Evolutionary conservation across 345 rosid species (phyloP).

Genomic region (Eucalyptus regnans): DNA sequence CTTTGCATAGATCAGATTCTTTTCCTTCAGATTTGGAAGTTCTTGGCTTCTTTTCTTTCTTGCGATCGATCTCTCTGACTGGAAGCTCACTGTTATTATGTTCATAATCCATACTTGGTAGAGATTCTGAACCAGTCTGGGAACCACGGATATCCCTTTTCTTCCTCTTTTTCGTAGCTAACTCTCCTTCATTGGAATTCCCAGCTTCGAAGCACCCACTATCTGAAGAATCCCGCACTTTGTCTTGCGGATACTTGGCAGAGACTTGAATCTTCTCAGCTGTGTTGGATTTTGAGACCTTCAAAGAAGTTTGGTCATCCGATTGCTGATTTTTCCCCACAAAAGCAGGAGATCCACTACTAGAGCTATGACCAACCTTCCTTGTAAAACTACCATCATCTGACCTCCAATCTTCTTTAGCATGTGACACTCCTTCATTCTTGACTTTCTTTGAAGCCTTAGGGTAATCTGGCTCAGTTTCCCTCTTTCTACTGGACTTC

Average conservation of each 20-base stretch:
- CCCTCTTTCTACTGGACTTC: slow-evolving; percentile 53
- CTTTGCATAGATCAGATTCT: slow-evolving; percentile 46
- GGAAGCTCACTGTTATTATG: slow-evolving; percentile 14
- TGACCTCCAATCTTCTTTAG: slow-evolving; percentile 34
- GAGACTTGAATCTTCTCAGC: slow-evolving; percentile 21
- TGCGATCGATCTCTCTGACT: slow-evolving; percentile 36
- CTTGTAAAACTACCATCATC: slow-evolving; percentile 19
- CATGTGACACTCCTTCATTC: slow-evolving; percentile 23
- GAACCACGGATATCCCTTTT: background rate
- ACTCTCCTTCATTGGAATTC: slow-evolving; percentile 20
- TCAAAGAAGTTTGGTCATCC: slow-evolving; percentile 15
- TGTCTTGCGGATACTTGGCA: slow-evolving; percentile 31
- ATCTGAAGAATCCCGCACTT: slow-evolving; percentile 13
- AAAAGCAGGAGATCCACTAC: slow-evolving; percentile 32
- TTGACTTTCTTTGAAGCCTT: slow-evolving; percentile 58
- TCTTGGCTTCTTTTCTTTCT: slow-evolving; percentile 54
- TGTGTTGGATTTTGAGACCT: slow-evolving; percentile 17
- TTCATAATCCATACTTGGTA: slow-evolving; percentile 10
- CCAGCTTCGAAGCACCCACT: slow-evolving; percentile 35
- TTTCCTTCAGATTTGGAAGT: slow-evolving; percentile 41
- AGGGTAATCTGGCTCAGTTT: slow-evolving; percentile 30
- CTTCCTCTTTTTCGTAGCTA: slow-evolving; percentile 30
- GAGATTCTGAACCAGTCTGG: slow-evolving; percentile 8
- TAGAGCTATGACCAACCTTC: slow-evolving; percentile 33
- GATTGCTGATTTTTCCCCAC: slow-evolving; percentile 32